Evolutionary conservation across 1,284 basidiomycete species (phyloP), one percentile per base, ranked within the genome.

Genomic region (Calocybe gambosa): DNA sequence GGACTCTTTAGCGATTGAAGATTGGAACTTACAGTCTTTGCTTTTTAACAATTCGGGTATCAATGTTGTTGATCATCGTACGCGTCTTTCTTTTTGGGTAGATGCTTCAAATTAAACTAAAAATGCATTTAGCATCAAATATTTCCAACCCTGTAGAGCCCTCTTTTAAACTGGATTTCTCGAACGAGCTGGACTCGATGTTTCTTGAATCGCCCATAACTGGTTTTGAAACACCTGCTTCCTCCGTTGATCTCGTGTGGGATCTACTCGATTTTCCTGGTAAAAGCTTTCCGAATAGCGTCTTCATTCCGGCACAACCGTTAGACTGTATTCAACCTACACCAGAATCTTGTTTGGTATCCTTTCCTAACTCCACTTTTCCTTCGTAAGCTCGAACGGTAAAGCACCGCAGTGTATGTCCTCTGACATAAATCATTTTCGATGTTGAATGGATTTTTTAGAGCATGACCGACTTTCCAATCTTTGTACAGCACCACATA

Each of bases 381-480:
- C 5, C 26, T 31, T 38, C 13, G 23, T n/a, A 46, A 43, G 26
- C 15, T 15, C 29, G 48, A 39, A 20, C 39, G 42, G 42, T 2
- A 47, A 49, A 16, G 40, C 42, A 47, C 50, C 15, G 31, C 31
- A 34, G 8, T 3, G 31, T 15, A 16, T 15, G 8, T 39, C 19
- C 43, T 50, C 23, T 40, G 46, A 38, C 12, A 3, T 16, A 10
- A 19, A 12, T 29, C 33, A 15, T 34, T 16, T 43, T 35, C 29
- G 34, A 28, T 34, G 23, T 15, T 39, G 6, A 12, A 31, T 12
- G 13, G 4, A 3, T 31, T n/a, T 8, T n/a, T 3, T 13, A 31
- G 29, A 31, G 1, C 12, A 19, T 25, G 23, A 39, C 29, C 37
- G 36, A 33, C 13, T 12, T 35, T 23, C 12, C 12, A 8, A 23